Percentiles rank a stretch among this genome's conserved stretches.
These are phyloP conservation scores for Talaromyces nanjingensis DNA, from an alignment of 495 filamentous ascomycete genomes.

Conservation along the genomic window DNA sequence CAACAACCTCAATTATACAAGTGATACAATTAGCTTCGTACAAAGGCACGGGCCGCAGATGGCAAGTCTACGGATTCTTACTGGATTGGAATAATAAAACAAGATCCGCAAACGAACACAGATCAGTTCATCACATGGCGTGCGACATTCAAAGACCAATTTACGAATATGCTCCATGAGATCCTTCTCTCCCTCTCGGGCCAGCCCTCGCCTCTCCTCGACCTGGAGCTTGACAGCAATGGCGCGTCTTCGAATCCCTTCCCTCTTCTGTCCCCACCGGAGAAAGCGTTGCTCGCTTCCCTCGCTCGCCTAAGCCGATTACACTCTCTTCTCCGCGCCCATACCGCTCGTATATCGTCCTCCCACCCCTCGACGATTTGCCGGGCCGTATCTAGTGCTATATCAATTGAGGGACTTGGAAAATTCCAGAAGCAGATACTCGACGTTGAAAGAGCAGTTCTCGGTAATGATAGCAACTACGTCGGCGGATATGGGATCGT, in stretches of 20 bases:
- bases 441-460: conserved; percentile 70
- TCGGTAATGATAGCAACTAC: conserved; percentile 60
- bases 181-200: conserved; percentile 91
- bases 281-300: conserved; percentile 71
- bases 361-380: conserved; percentile 72
- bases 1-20: background rate
- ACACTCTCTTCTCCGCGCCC: conserved; percentile 59
- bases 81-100: background rate
- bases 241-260: conserved; percentile 32
- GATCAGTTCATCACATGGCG: background rate
- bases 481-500: conserved; percentile 92
- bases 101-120: background rate
- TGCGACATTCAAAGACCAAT: background rate
- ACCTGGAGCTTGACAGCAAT: conserved; percentile 30
- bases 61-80: background rate
- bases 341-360: conserved; percentile 57
- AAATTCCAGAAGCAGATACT: conserved; percentile 77
- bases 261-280: conserved; percentile 62
- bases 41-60: background rate
- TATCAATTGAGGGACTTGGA: conserved; percentile 64
- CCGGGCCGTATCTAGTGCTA: conserved; percentile 77
- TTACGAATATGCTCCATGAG: conserved; percentile 83
- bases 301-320: conserved; percentile 68
- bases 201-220: conserved; percentile 81
- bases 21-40: background rate